Percentiles rank a stretch among this genome's conserved stretches.
phyloP scores from a whole-genome alignment of 2,329 filamentous ascomycete species.

The Neonectria sp. region DNA sequence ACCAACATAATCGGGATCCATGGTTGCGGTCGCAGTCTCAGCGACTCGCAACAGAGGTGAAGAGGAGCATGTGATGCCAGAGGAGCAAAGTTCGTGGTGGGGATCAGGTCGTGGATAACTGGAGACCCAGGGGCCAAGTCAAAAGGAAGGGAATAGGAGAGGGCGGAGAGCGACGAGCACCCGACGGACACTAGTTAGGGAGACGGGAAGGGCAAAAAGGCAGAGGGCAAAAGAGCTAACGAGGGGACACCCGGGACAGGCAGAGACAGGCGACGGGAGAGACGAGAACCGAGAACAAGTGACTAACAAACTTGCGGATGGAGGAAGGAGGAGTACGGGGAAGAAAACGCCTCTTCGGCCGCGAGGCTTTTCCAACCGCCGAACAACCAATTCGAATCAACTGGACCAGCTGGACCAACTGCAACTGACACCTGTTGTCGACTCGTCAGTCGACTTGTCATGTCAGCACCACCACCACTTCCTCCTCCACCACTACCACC shows the following conservation, averaged over 20 bases:
- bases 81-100: conserved; percentile 28
- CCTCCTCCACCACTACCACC: background rate
- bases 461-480: conserved; percentile 5
- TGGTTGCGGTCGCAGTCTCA: conserved; percentile 50
- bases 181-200: background rate
- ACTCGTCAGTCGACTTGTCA: conserved; percentile 31
- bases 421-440: conserved; percentile 29
- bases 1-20: conserved; percentile 46
- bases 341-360: conserved; percentile 25
- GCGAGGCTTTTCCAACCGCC: conserved; percentile 28
- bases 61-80: conserved; percentile 45
- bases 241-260: conserved; percentile 4
- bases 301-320: conserved; percentile 24
- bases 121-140: conserved; percentile 22
- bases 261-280: background rate
- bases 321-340: conserved; percentile 15
- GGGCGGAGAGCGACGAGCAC: background rate
- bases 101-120: conserved; percentile 13
- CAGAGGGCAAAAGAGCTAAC: conserved; percentile 8
- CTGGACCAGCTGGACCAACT: conserved; percentile 15
- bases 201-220: background rate
- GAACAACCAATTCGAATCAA: conserved; percentile 22
- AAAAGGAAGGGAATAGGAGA: conserved; percentile 19
- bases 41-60: conserved; percentile 44
- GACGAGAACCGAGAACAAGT: conserved; percentile 11